Evolutionary conservation across 768 basidiomycete species (phyloP).

Genomic region (Suillus subluteus): DNA sequence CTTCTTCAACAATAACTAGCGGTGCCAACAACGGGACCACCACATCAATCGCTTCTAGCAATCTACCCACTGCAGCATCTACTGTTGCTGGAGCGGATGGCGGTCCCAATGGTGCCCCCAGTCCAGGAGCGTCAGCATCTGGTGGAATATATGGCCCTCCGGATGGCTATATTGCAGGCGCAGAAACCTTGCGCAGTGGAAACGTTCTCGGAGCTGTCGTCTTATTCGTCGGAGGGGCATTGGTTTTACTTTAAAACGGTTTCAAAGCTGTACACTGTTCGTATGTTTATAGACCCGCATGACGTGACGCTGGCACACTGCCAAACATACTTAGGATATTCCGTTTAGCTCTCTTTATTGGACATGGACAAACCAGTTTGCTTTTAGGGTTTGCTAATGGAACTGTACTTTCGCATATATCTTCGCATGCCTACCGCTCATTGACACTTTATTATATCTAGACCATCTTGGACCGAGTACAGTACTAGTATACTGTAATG

Average conservation of each 20-base stretch:
- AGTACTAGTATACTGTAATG: conserved; percentile 5
- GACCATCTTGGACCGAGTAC: neutral
- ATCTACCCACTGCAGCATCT: conserved; percentile 65
- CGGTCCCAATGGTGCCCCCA: conserved; percentile 60
- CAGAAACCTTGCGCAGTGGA: conserved; percentile 49
- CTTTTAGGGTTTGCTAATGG: conserved; percentile 22
- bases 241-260: conserved; percentile 43
- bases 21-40: conserved; percentile 35
- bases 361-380: conserved; percentile 18
- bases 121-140: conserved; percentile 52
- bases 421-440: conserved; percentile 24
- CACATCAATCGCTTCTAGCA: conserved; percentile 40
- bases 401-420: conserved; percentile 23
- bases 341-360: conserved; percentile 4
- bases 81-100: conserved; percentile 52
- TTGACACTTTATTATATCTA: conserved; percentile 25
- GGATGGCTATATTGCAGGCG: conserved; percentile 67
- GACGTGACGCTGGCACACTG: neutral
- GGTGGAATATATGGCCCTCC: conserved; percentile 65
- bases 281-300: conserved; percentile 2
- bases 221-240: conserved; percentile 50
- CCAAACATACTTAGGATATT: neutral
- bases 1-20: conserved; percentile 20
- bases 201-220: conserved; percentile 48
- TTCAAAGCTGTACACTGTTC: conserved; percentile 2